phyloP scores from a whole-genome alignment of 1,139 yeast genomes.

The Hyphopichia burtonii region DNA sequence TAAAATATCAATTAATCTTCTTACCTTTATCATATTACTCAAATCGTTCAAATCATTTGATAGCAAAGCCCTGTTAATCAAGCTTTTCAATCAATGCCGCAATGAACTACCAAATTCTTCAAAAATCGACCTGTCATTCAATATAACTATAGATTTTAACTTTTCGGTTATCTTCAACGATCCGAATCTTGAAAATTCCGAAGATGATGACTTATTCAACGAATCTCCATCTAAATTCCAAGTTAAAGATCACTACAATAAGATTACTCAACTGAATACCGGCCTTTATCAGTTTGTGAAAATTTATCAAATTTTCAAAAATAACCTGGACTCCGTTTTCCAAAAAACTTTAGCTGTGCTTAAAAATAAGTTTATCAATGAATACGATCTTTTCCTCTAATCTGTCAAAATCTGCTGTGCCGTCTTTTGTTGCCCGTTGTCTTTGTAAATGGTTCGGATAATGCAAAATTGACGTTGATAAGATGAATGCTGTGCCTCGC shows the following conservation, averaged over 20 bases:
- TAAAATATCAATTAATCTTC: constrained; percentile 26
- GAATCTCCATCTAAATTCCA: constrained; percentile 5
- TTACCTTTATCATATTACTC: constrained; percentile 20
- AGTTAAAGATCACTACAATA: constrained; percentile 2
- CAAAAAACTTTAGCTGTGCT: constrained; percentile 3
- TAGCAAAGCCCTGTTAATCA: constrained; percentile 12
- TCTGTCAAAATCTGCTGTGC: background rate
- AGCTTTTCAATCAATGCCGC: background rate
- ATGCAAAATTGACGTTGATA: no score
- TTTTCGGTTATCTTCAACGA: constrained; percentile 20
- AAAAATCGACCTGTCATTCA: background rate
- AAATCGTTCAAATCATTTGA: constrained; percentile 15
- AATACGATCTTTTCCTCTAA: background rate
- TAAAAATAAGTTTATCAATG: constrained; percentile 5
- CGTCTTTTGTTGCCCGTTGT: background rate
- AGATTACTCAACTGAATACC: background rate
- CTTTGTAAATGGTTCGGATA: no score
- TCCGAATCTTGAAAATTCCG: background rate
- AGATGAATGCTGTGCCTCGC: no score
- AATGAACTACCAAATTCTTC: background rate
- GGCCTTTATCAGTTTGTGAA: background rate
- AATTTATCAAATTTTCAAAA: background rate
- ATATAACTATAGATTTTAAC: constrained; percentile 13
- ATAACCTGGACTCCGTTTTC: constrained; percentile 1
- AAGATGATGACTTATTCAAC: constrained; percentile 10